A percentile compares a stretch with the other conserved stretches of the same genome.
These are phyloP conservation scores for Chlorella vulgaris DNA, from an alignment of 139 green algal species.

Conservation along the genomic window DNA sequence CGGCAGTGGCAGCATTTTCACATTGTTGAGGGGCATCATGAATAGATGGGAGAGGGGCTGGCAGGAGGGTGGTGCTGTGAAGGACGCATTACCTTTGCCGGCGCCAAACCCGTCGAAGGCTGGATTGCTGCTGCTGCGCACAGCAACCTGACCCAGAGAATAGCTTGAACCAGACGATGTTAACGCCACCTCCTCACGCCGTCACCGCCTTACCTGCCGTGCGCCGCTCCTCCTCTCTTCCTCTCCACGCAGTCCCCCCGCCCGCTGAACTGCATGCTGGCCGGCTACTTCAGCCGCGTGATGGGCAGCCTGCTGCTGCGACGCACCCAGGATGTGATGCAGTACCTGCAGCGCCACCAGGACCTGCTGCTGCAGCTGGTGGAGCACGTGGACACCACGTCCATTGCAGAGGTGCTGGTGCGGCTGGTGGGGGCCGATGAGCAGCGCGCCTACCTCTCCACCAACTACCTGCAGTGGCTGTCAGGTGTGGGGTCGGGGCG, in stretches of 20 bases:
- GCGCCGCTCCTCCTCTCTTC: neutral
- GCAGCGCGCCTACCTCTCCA: constrained; percentile 49
- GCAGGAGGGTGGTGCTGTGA: no score
- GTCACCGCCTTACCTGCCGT: neutral
- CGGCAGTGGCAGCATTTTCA: no score
- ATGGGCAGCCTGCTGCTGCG: constrained; percentile 78
- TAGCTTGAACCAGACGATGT: no score
- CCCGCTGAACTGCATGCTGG: constrained; percentile 77
- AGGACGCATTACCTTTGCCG: no score
- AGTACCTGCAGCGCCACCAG: constrained; percentile 66
- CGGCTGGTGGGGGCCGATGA: constrained; percentile 88
- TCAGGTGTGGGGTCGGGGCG: neutral
- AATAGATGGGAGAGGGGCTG: no score
- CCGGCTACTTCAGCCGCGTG: constrained; percentile 94
- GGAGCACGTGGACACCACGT: constrained; percentile 80
- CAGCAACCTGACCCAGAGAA: no score
- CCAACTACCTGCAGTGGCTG: constrained; percentile 37
- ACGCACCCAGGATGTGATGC: constrained; percentile 67
- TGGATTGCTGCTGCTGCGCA: no score
- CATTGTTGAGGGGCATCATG: no score
- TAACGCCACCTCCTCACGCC: neutral
- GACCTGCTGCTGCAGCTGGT: constrained; percentile 55
- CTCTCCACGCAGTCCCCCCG: neutral
- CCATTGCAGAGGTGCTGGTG: constrained; percentile 83
- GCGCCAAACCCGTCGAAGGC: no score